Base-by-base conservation (phyloP, 345 rosid genomes). In the Cochlearia excelsa region DNA sequence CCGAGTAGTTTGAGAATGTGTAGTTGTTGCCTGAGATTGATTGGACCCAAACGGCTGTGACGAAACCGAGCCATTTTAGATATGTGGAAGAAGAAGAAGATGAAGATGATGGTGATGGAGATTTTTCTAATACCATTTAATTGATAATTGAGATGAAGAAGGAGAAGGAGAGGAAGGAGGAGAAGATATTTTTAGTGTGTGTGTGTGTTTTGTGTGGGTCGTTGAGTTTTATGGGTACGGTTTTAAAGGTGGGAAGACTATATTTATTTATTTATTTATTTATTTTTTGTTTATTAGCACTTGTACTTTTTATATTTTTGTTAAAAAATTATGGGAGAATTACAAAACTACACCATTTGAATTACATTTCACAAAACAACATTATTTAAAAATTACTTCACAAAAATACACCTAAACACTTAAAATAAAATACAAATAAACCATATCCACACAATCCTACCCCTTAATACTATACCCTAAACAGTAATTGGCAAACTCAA, bases 31-130 rank as follows among this genome's bases (percentile, higher is more conserved):
- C 91, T 5, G 76, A 73, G 58, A 78, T 72, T 28, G 86, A 63
- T 66, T 84, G 90, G 2, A 81, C 80, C 86, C 86, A 84, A 4
- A 85, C 71, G 0, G 91, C 82, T 0, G 80, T 73, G 23, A 85
- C 84, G 44, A 85, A 74, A 3, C 85, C 85, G 0, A 80, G 59
- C 88, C 88, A 85, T 80, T 80, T 85, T n/a, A 73, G 75, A 52
- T 73, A 71, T 1, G 75, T 48, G 10, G 80, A 63, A 27, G 65
- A 53, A 54, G 53, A 50, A 26, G 59, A 28, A 28, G 71, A 16
- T 16, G 23, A 16, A 16, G 23, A 16, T 16, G 23, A 16, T 16
- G 23, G 23, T 16, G 23, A 16, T 16, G 23, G 23, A 16, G 23
- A 16, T 16, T 16, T 16, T 16, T 16, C 23, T 16, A 16, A 16